Base-by-base conservation (phyloP, 116 monocot species). In the Trichopus zeylanicus region DNA sequence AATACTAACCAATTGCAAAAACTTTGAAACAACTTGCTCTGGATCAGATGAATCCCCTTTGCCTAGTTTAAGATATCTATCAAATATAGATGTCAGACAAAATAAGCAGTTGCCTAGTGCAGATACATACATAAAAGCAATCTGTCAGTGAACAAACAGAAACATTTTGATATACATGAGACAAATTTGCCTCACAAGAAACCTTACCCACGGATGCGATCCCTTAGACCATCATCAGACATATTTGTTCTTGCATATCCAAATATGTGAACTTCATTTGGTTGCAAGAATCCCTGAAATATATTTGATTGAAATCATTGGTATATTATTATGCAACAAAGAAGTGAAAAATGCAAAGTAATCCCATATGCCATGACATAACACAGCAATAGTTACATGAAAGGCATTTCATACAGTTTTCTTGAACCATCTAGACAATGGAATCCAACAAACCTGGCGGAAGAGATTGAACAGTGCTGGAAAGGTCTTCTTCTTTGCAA, bases 401-500 rank as follows among this genome's bases (percentile, higher is more conserved):
- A 37, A 4, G 7, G 8, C 15, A 37, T 37, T 37, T 37, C 12
- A 42, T 16, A 42, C n/a, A 33, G 13, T 38, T 42, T 4, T 16
- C 13, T 42, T 13, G 12, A 42, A 42, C 42, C 2, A 42, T 13
- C 13, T 42, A 42, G n/a, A 13, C 13, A 13, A 31, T 16, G n/a
- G 12, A 42, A 42, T 52, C 51, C 31, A 66, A 64, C 70, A 31
- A 71, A 89, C 94, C 86, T 94, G 94, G 29, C 61, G 63, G 51
- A 89, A 95, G 63, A 95, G 86, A 67, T 95, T 54, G 55, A 70
- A 95, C n/a, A 95, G 83, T 49, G 94, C 94, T 0, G 90, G 94
- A 66, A 95, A 95, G 16, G 94, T 95, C 66, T 95, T 95, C 78
- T 95, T 95, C 69, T 95, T 95, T n/a, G 94, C 94, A 48, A 95